Evolutionary conservation across 495 filamentous ascomycete genomes (phyloP).

Genomic region (Penicillium malachiteum): DNA sequence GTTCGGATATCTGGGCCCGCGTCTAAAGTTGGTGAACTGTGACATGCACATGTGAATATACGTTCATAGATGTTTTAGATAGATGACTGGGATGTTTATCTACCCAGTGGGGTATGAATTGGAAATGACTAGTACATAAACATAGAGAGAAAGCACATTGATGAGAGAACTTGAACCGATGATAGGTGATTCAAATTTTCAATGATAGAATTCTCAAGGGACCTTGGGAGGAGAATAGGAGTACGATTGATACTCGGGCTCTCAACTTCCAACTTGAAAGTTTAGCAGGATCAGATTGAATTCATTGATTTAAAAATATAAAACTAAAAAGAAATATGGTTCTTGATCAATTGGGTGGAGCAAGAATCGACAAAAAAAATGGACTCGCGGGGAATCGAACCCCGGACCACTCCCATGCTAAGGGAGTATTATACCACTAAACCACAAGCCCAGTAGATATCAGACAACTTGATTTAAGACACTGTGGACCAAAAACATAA

Average conservation of each 20-base stretch:
- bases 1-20: constrained; percentile 53
- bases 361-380: constrained; percentile 23
- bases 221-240: too few relatives aligned
- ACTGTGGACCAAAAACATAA: neutral
- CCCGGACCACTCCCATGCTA: constrained; percentile 56
- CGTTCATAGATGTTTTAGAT: neutral
- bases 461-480: neutral
- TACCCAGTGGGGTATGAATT: too few relatives aligned
- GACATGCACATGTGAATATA: neutral
- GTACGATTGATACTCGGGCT: too few relatives aligned
- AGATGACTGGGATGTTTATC: too few relatives aligned
- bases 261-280: too few relatives aligned
- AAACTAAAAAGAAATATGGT: too few relatives aligned
- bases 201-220: too few relatives aligned
- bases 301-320: too few relatives aligned
- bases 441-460: constrained; percentile 39
- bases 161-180: too few relatives aligned
- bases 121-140: neutral
- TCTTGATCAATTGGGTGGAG: too few relatives aligned
- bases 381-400: constrained; percentile 58
- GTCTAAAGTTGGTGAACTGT: constrained; percentile 9
- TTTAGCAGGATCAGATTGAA: too few relatives aligned
- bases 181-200: too few relatives aligned
- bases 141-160: neutral
- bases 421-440: constrained; percentile 48